Conservation (phyloP, 208 protist genomes). For the Crithidia expoeki region DNA sequence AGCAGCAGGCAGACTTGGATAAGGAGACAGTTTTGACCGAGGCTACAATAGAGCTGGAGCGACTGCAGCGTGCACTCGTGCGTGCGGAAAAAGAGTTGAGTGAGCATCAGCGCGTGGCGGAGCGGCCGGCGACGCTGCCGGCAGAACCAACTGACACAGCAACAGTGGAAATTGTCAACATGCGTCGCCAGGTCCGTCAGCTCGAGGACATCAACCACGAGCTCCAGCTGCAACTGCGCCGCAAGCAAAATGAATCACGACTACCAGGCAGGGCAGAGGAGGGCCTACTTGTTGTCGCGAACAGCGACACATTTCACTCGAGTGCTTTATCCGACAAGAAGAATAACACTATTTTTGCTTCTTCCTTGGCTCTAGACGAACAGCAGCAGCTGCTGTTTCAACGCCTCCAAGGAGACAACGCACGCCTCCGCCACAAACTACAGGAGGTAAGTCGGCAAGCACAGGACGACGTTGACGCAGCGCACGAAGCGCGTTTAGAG, state of each 20-base stretch:
- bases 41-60: slow-evolving; percentile 45
- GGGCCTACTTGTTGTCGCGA: background rate
- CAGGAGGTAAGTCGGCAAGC: slow-evolving; percentile 31
- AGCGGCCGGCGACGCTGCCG: slow-evolving; percentile 1
- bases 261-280: background rate
- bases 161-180: slow-evolving; percentile 5
- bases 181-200: slow-evolving; percentile 20
- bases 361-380: background rate
- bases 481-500: slow-evolving; percentile 26
- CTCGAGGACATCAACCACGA: slow-evolving; percentile 28
- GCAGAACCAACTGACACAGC: background rate
- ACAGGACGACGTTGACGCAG: slow-evolving; percentile 36
- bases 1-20: slow-evolving; percentile 33
- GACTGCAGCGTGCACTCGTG: slow-evolving; percentile 35
- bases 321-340: background rate
- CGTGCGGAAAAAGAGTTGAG: slow-evolving; percentile 24
- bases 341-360: too few species aligned
- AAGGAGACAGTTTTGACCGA: slow-evolving; percentile 33
- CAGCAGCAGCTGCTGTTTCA: background rate
- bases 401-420: slow-evolving; percentile 33
- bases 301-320: background rate
- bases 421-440: slow-evolving; percentile 19
- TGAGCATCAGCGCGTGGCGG: slow-evolving; percentile 22
- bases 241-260: background rate
- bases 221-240: slow-evolving; percentile 25